These are phyloP conservation scores for Pelargonium myrrhifolium DNA, from an alignment of 441 rosid species.

Conservation along the genomic window DNA sequence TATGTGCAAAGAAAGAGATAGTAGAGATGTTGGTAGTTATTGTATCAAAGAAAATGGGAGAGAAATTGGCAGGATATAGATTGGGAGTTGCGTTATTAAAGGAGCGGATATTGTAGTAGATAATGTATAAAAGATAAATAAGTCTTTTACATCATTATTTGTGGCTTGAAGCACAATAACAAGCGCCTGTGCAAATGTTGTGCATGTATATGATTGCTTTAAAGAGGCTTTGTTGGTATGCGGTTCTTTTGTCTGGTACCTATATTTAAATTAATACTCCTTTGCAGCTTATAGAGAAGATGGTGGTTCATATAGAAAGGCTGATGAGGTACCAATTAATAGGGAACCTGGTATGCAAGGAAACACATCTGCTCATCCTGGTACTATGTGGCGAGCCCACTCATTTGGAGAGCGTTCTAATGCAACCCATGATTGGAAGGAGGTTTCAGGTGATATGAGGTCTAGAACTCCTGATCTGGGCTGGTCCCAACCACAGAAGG, in stretches of 20 bases:
- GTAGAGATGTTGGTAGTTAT: background rate
- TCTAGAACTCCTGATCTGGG: constrained; percentile 39
- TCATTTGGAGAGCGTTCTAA: constrained; percentile 43
- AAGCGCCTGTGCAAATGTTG: no score
- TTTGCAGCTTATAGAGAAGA: constrained; percentile 53
- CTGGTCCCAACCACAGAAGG: constrained; percentile 48
- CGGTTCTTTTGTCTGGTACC: background rate
- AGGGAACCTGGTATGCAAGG: constrained; percentile 42
- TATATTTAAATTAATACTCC: constrained; percentile 10
- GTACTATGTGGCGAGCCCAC: constrained; percentile 48
- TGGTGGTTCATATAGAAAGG: constrained; percentile 34
- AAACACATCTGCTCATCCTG: constrained; percentile 35
- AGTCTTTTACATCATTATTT: background rate
- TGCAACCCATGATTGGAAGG: constrained; percentile 42
- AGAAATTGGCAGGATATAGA: background rate
- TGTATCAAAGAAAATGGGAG: background rate
- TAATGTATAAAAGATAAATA: background rate
- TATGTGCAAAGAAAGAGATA: background rate
- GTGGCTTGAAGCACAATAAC: no score
- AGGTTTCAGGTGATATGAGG: constrained; percentile 39
- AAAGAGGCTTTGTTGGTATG: background rate
- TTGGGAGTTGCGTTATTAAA: background rate
- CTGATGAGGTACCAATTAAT: constrained; percentile 36
- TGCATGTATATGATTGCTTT: background rate
- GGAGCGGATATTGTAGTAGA: background rate